phyloP scores from a whole-genome alignment of 257 asterid species.

The Capsicum pubescens region DNA sequence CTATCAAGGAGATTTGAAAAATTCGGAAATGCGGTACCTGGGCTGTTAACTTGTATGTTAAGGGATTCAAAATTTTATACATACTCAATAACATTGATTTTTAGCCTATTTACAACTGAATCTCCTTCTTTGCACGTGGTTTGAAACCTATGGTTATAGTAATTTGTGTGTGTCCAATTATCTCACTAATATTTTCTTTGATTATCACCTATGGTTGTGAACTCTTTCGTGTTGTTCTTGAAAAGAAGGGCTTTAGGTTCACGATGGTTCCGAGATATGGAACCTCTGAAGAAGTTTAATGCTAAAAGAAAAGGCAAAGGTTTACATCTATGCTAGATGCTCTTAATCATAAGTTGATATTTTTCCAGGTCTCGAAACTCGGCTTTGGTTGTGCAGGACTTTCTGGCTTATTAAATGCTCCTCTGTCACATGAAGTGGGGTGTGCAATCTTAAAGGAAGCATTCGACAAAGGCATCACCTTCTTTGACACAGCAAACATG shows the following conservation, averaged over 20 bases:
- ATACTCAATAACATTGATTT: too few species aligned
- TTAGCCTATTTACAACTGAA: not conserved
- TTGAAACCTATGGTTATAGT: not conserved
- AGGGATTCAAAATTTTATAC: too few species aligned
- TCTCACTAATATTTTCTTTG: not conserved
- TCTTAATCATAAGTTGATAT: not conserved
- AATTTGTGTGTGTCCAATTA: not conserved
- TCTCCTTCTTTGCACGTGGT: not conserved
- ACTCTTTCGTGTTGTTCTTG: too few species aligned
- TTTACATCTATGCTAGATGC: too few species aligned
- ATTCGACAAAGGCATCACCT: slow-evolving; percentile 53
- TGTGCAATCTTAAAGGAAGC: slow-evolving; percentile 47
- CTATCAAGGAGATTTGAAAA: not conserved
- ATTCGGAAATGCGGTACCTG: not conserved
- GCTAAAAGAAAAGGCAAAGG: not conserved
- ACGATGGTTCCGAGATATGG: not conserved
- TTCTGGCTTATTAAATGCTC: slow-evolving; percentile 54
- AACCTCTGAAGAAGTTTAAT: not conserved
- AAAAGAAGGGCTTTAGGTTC: too few species aligned
- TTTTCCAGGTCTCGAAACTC: slow-evolving; percentile 51
- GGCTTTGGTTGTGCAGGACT: slow-evolving; percentile 65
- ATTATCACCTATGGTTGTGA: not conserved
- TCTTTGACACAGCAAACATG: slow-evolving; percentile 55
- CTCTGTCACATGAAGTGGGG: slow-evolving; percentile 58
- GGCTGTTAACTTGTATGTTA: not conserved